A percentile compares a stretch with the other conserved stretches of the same genome.
phyloP scores from a whole-genome alignment of 164 flowering plant genomes.

The Macadamia integrifolia region DNA sequence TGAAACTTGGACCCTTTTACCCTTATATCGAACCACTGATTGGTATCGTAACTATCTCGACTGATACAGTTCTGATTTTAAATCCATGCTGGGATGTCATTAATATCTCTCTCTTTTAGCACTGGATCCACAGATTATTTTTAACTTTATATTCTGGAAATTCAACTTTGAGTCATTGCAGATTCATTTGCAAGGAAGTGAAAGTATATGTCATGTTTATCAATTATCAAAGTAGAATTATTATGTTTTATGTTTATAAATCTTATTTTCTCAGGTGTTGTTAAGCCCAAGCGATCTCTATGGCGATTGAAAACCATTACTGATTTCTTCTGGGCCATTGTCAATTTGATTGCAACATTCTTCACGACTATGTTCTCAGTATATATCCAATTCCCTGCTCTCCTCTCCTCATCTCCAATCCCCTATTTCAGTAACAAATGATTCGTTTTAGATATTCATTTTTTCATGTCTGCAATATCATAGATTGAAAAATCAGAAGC shows the following conservation, averaged over 20 bases:
- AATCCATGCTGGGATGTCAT: no score
- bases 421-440: neutral
- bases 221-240: no score
- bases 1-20: no score
- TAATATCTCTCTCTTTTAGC: no score
- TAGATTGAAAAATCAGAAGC: constrained; percentile 96
- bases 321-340: constrained; percentile 78
- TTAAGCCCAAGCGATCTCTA: constrained; percentile 75
- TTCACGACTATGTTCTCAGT: constrained; percentile 94
- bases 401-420: neutral
- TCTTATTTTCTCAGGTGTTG: constrained; percentile 57
- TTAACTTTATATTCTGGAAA: no score
- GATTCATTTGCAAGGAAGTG: no score
- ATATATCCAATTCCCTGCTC: constrained; percentile 6
- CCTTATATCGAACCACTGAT: no score
- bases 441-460: neutral
- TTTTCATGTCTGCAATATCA: constrained; percentile 2
- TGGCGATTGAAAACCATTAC: constrained; percentile 82
- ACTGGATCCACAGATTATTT: no score
- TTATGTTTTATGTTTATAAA: neutral
- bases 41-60: no score
- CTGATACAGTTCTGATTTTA: no score
- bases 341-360: constrained; percentile 64
- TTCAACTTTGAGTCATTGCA: no score
- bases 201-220: no score